A percentile compares a stretch with the other conserved stretches of the same genome.
Conservation (phyloP, 768 basidiomycete genomes). For the Trametes cinnabarina region DNA sequence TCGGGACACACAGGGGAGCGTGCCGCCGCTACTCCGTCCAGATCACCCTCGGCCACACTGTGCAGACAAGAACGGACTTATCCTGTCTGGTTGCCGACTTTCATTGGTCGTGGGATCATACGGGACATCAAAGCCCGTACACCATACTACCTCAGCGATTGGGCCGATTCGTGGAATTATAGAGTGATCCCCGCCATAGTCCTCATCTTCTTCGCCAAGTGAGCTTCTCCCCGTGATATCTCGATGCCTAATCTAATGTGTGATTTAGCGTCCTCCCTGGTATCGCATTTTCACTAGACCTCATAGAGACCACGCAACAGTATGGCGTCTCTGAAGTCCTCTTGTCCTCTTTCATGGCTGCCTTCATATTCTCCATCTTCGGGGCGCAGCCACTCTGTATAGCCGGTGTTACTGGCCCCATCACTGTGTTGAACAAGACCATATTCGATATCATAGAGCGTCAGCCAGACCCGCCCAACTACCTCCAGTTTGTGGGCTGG, state of each 20-base stretch:
- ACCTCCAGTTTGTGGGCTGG: conserved; percentile 89
- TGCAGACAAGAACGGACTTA: neutral
- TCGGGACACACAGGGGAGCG: neutral
- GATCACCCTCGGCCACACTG: conserved; percentile 15
- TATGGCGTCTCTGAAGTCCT: conserved; percentile 91
- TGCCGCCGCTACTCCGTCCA: neutral
- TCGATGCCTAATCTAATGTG: neutral
- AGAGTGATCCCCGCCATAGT: conserved; percentile 84
- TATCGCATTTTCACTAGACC: conserved; percentile 87
- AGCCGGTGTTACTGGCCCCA: conserved; percentile 89
- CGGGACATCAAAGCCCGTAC: conserved; percentile 66
- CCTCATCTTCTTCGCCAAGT: conserved; percentile 86
- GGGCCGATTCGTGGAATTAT: conserved; percentile 92
- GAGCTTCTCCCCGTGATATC: conserved; percentile 26
- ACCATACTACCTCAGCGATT: conserved; percentile 84
- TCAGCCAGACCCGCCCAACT: conserved; percentile 60
- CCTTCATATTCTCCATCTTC: conserved; percentile 82
- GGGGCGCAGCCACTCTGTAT: conserved; percentile 91
- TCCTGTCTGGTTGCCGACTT: conserved; percentile 3
- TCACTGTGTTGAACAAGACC: conserved; percentile 90
- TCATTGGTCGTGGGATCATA: conserved; percentile 57
- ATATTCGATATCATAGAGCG: conserved; percentile 72
- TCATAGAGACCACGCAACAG: conserved; percentile 86
- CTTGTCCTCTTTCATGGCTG: conserved; percentile 82
- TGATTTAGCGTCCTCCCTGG: conserved; percentile 72